Evolutionary conservation across 2,329 filamentous ascomycete genomes (phyloP), one percentile per base, ranked within the genome.

Genomic region (Didymosphaeria variabile): DNA sequence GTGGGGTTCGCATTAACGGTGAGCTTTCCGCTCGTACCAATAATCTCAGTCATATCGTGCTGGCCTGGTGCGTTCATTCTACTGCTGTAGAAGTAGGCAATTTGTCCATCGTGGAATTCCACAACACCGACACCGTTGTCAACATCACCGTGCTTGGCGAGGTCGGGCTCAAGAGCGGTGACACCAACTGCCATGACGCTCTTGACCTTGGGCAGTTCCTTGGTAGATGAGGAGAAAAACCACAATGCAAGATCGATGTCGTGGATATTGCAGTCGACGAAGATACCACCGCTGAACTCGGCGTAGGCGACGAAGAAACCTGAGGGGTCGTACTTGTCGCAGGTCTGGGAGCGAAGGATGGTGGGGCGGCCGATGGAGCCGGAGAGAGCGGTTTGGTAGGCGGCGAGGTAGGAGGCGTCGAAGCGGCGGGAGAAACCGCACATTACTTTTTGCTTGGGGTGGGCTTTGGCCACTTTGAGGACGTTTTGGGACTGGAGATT

Each of bases 241-340:
- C 87, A 90, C 1, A 89, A 79, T 0, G 86, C 82, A 2, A 90
- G 82, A 63, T 89, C 87, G 67, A 91, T 91, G 68, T 91, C 89
- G 79, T 91, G 89, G 70, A 91, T 87, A 55, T 86, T 87, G 79
- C 87, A 89, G 79, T 91, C 89, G 59, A 91, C 89, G 67, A 91
- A 91, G 72, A 91, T 90, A 23, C 88, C 88, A 36, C 89, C 89
- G 1, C 81, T 85, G 77, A 86, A 88, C 67, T 87, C 81, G 13
- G 89, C 87, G 76, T 91, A 91, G 23, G 84, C 81, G 57, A 91
- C 87, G 73, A 90, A 91, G 82, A 90, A 91, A 49, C 88, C 88
- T 0, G 82, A 83, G 0, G 87, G 86, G 61, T 90, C 87, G 59
- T 86, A 83, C 72, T 87, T 89, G 77, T 91, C 88, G 76, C 87